phyloP scores from a whole-genome alignment of 495 filamentous ascomycete genomes.

The Sabuloglossum arenarium region DNA sequence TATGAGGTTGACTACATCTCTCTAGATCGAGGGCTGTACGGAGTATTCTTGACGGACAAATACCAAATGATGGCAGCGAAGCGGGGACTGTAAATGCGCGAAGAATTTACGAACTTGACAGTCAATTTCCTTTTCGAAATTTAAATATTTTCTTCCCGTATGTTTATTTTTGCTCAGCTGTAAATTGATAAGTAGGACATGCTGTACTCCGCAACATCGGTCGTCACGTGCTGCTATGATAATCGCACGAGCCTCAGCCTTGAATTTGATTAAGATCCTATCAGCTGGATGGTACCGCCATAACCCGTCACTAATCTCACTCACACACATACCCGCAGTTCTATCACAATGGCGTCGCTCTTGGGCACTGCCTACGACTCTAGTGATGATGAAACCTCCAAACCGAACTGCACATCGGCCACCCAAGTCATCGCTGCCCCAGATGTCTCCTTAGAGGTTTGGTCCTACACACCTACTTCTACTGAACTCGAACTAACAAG shows the following conservation, averaged over 20 bases:
- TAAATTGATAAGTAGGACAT: too few species aligned
- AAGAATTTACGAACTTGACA: neutral
- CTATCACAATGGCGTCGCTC: constrained; percentile 24
- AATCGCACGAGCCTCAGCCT: neutral
- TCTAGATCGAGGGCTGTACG: neutral
- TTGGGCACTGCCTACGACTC: constrained; percentile 30
- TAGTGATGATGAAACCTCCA: constrained; percentile 25
- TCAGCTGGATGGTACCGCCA: too few species aligned
- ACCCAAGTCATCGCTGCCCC: constrained; percentile 30
- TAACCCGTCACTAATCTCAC: too few species aligned
- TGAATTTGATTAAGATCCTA: too few species aligned
- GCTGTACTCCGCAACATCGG: neutral
- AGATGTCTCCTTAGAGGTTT: constrained; percentile 43
- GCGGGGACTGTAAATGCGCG: neutral
- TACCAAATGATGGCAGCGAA: neutral
- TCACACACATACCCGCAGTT: too few species aligned
- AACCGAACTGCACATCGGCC: constrained; percentile 16
- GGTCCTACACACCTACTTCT: constrained; percentile 19
- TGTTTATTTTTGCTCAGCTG: neutral
- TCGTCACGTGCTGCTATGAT: neutral
- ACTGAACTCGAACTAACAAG: neutral
- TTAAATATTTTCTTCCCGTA: neutral
- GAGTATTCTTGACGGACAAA: neutral
- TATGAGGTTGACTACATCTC: neutral
- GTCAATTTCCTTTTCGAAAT: neutral